A percentile compares a stretch with the other conserved stretches of the same genome.
These are phyloP conservation scores for Nigrograna mackinnonii DNA, from an alignment of 2,329 filamentous ascomycete genomes.

Conservation along the genomic window DNA sequence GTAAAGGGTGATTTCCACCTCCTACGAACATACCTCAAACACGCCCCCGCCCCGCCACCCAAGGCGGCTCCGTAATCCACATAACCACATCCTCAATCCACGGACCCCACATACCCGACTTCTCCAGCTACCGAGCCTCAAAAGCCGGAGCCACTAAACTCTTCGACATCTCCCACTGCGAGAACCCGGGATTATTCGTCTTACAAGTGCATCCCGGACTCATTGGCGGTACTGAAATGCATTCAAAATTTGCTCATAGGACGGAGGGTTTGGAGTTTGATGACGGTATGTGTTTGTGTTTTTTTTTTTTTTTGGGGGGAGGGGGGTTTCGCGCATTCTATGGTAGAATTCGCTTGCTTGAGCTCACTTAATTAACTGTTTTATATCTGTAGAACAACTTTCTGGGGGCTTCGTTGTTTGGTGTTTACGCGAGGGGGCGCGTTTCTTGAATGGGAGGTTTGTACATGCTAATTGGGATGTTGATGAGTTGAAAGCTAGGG, in stretches of 20 bases:
- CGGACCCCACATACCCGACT: too few species aligned
- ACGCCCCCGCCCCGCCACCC: too few species aligned
- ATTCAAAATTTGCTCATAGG: constrained; percentile 8
- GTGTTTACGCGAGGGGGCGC: constrained; percentile 26
- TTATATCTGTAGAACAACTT: constrained; percentile 4
- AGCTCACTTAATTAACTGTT: too few species aligned
- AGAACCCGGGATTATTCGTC: constrained; percentile 13
- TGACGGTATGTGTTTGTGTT: constrained; percentile 13
- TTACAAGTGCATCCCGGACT: constrained; percentile 42
- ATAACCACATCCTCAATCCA: too few species aligned
- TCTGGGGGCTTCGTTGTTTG: constrained; percentile 28
- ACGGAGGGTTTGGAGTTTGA: constrained; percentile 3
- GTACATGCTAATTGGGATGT: constrained; percentile 34
- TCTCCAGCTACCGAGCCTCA: constrained; percentile 32
- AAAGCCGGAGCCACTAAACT: constrained; percentile 38
- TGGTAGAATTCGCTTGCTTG: too few species aligned
- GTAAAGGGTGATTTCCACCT: too few species aligned
- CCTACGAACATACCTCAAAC: too few species aligned
- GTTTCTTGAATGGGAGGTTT: constrained; percentile 16
- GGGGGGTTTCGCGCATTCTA: too few species aligned
- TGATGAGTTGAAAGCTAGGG: constrained; percentile 33
- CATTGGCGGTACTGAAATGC: constrained; percentile 39
- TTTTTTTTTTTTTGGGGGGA: too few species aligned
- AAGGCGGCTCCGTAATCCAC: too few species aligned
- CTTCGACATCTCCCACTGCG: too few species aligned